phyloP scores from a whole-genome alignment of 2,329 filamentous ascomycete genomes.

The Colletotrichum destructivum region DNA sequence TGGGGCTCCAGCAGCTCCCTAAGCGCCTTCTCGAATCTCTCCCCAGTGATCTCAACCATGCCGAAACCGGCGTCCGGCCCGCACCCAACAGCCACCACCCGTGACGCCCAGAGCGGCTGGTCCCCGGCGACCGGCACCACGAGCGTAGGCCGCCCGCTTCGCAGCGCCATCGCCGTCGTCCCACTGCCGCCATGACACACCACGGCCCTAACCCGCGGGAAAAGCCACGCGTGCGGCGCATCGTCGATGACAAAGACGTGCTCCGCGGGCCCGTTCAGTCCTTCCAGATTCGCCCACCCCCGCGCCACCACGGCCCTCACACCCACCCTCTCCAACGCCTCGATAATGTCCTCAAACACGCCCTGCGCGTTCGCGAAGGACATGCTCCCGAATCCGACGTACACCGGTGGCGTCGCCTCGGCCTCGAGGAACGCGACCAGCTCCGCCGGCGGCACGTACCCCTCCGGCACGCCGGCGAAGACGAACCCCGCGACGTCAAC shows the following conservation, averaged over 20 bases:
- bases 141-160: slow-evolving; percentile 33
- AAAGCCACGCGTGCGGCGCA: slow-evolving; percentile 38
- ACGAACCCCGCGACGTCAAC: slow-evolving; percentile 69
- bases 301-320: slow-evolving; percentile 26
- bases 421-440: slow-evolving; percentile 51
- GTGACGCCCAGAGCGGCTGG: slow-evolving; percentile 37
- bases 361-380: slow-evolving; percentile 42
- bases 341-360: slow-evolving; percentile 11
- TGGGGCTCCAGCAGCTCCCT: slow-evolving; percentile 21
- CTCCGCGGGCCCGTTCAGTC: background rate
- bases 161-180: slow-evolving; percentile 36
- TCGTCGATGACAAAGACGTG: slow-evolving; percentile 32
- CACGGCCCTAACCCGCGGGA: slow-evolving; percentile 33
- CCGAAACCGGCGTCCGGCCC: slow-evolving; percentile 27
- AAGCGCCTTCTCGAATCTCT: slow-evolving; percentile 7
- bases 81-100: slow-evolving; percentile 18
- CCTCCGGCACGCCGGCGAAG: slow-evolving; percentile 64
- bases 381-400: slow-evolving; percentile 54
- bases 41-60: slow-evolving; percentile 12
- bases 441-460: slow-evolving; percentile 58
- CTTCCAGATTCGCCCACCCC: slow-evolving; percentile 25
- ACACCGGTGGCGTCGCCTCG: slow-evolving; percentile 48
- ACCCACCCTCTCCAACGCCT: slow-evolving; percentile 12
- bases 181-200: slow-evolving; percentile 38
- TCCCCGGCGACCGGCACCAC: slow-evolving; percentile 39